Evolutionary conservation across 805 yeast genomes (phyloP), one percentile per base, ranked within the genome.

Genomic region (Saccharomycopsis sp.): DNA sequence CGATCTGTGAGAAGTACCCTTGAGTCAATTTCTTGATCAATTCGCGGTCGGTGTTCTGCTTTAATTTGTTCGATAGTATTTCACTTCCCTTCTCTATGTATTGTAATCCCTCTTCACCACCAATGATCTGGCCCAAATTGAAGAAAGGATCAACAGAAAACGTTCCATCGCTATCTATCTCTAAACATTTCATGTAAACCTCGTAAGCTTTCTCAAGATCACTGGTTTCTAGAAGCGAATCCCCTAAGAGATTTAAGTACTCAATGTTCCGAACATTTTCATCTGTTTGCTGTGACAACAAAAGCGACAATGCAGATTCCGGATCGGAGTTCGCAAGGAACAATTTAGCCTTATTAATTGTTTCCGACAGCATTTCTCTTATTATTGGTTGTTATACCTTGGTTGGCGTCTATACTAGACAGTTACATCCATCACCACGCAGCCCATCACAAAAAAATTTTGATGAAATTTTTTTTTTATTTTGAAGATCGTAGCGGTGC

Each of bases 81-180:
- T 52, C 50, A 19, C 58, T 34, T 1, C 62, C 63, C 50, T 54
- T 53, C 62, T 82, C 79, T 60, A 87, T 77, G 65, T 80, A 75
- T 9, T 75, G 69, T 17, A 89, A 68, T 8, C 97, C 98, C 64
- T 83, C 87, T 17, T 63, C 65, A 35, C 96, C 97, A 50, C 97
- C 97, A 25, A 86, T 76, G 56, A 93, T 83, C 73, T 93, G 99
- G 1, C 97, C 99, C 62, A 93, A 74, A 72, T 92, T 90, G 57
- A 94, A 78, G 68, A 88, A 92, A 73, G 91, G 92, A 68, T 89
- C 96, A 14, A 84, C 84, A 1, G 93, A 94, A 51, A 71, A 65
- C 1, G 67, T 62, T 1, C 89, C 97, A 1, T 75, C 69, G 1
- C 87, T 84, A 70, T 92, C 97, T 56, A 86, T 62, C 62, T 82